Conservation (phyloP, 2,329 filamentous ascomycete species). For the Colletotrichum godetiae region DNA sequence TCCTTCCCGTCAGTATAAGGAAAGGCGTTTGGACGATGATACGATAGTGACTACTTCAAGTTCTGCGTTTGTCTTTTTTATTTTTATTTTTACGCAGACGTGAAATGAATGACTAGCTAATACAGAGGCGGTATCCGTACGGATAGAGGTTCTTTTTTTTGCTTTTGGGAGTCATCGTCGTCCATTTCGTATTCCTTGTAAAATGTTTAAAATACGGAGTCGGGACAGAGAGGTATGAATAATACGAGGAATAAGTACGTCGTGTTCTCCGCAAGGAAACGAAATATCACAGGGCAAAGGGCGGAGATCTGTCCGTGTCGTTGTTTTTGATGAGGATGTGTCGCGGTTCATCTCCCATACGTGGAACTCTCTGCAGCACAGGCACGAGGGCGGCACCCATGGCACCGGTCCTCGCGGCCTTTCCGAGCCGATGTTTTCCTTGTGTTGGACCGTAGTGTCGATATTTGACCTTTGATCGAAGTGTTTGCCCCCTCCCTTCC, state of each 20-base stretch:
- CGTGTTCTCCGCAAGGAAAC: background rate
- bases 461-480: background rate
- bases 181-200: slow-evolving; percentile 12
- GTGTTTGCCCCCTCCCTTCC: background rate
- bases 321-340: background rate
- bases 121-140: background rate
- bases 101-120: slow-evolving; percentile 24
- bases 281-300: background rate
- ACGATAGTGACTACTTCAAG: slow-evolving; percentile 18
- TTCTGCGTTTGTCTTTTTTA: slow-evolving; percentile 18
- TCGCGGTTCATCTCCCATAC: slow-evolving; percentile 10
- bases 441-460: background rate
- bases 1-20: slow-evolving; percentile 9
- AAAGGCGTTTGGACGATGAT: slow-evolving; percentile 29
- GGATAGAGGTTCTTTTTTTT: slow-evolving; percentile 16
- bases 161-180: background rate
- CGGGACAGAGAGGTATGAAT: slow-evolving; percentile 9
- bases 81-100: background rate
- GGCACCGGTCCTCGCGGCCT: background rate
- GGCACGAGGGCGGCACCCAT: background rate
- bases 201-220: slow-evolving; percentile 12
- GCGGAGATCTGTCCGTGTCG: slow-evolving; percentile 3
- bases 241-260: slow-evolving; percentile 9
- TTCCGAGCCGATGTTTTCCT: background rate
- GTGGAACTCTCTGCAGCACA: slow-evolving; percentile 1